Conservation (phyloP, 2,329 filamentous ascomycete genomes). For the Aureobasidium melanogenum region DNA sequence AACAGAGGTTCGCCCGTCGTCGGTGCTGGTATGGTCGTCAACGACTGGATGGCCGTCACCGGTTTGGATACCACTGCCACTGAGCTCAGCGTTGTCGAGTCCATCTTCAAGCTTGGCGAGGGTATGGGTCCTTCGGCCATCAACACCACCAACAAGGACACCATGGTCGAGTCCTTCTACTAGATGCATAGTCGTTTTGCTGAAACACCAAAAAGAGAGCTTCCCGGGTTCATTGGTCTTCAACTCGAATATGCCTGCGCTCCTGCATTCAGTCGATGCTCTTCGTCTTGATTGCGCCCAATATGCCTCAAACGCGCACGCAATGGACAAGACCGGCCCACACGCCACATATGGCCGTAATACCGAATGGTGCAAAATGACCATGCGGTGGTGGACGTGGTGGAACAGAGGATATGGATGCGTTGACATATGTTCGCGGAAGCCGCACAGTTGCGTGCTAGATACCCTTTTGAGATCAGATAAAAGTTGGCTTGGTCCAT, state of each 20-base stretch:
- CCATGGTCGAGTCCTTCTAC: conserved; percentile 98
- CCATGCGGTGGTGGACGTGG: background rate
- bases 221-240: background rate
- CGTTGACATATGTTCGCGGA: background rate
- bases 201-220: background rate
- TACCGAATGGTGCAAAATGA: background rate
- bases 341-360: background rate
- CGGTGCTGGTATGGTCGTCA: conserved; percentile 94
- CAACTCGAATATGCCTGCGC: background rate
- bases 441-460: background rate
- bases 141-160: conserved; percentile 84
- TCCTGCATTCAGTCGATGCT: background rate
- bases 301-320: background rate
- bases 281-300: background rate
- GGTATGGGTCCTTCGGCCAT: conserved; percentile 69
- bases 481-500: background rate
- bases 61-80: conserved; percentile 91
- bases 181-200: conserved; percentile 36
- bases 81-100: conserved; percentile 92
- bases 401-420: background rate
- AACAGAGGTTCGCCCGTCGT: conserved; percentile 91
- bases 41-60: conserved; percentile 97
- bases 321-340: background rate
- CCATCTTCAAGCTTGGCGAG: conserved; percentile 89
- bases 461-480: background rate